Evolutionary conservation across 352 stramenopile species (phyloP).

Genomic region (Globisporangium irregulare): DNA sequence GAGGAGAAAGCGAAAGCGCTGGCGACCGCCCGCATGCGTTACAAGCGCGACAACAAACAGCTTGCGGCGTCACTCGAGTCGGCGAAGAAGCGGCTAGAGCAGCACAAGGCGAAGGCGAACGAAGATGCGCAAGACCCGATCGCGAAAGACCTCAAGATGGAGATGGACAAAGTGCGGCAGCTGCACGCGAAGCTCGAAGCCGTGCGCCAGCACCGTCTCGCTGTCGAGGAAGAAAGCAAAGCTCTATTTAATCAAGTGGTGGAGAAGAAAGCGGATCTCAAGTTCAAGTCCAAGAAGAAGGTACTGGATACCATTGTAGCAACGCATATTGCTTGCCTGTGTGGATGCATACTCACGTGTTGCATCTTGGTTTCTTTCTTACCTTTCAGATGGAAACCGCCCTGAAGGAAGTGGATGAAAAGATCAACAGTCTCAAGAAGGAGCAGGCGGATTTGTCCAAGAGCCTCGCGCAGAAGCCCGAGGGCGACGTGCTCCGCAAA

Average conservation of each 20-base stretch:
- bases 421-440: constrained; percentile 77
- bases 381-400: constrained; percentile 60
- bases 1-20: constrained; percentile 87
- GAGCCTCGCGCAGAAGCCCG: constrained; percentile 65
- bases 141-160: constrained; percentile 76
- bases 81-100: constrained; percentile 77
- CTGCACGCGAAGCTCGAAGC: constrained; percentile 83
- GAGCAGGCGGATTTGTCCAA: constrained; percentile 81
- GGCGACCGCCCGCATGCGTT: constrained; percentile 83
- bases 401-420: constrained; percentile 77
- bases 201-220: constrained; percentile 81
- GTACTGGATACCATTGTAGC: not conserved
- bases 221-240: constrained; percentile 87
- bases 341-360: not conserved
- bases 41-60: constrained; percentile 87
- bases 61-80: constrained; percentile 72
- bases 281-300: constrained; percentile 89
- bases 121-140: constrained; percentile 72
- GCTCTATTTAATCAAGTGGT: constrained; percentile 88
- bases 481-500: constrained; percentile 76
- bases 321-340: not conserved
- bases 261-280: constrained; percentile 87
- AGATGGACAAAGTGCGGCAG: constrained; percentile 85
- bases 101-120: constrained; percentile 77
- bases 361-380: not conserved